Evolutionary conservation across 192 early-diverging fungal species (phyloP).

Genomic region (Coemansia sp.): DNA sequence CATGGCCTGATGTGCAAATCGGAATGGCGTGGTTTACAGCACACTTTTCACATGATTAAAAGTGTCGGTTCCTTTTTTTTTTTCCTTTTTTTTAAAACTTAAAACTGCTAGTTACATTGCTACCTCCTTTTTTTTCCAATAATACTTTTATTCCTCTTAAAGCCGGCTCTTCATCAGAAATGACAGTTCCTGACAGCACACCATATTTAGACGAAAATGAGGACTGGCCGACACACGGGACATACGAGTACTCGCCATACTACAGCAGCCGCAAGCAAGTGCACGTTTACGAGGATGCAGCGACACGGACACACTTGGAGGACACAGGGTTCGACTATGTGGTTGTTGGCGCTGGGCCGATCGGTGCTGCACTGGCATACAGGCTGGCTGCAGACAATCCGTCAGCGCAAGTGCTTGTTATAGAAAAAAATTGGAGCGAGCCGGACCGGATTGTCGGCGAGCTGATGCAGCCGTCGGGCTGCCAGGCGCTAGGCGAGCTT

Average conservation of each 20-base stretch:
- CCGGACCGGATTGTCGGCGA: constrained; percentile 99
- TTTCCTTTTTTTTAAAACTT: no score
- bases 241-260: constrained; percentile 30
- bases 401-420: constrained; percentile 52
- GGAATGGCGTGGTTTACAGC: no score
- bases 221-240: constrained; percentile 44
- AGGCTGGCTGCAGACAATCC: constrained; percentile 73
- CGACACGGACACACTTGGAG: not conserved
- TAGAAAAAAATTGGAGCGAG: constrained; percentile 87
- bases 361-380: constrained; percentile 83
- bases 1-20: no score
- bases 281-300: not conserved
- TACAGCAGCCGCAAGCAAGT: constrained; percentile 29
- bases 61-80: no score
- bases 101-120: no score
- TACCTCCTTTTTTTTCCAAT: no score
- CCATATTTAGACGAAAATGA: constrained; percentile 32
- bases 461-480: constrained; percentile 92
- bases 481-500: constrained; percentile 73
- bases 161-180: no score
- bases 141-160: no score
- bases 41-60: no score
- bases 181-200: not conserved
- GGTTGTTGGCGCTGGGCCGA: constrained; percentile 90
- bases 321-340: constrained; percentile 70